Percentiles rank a stretch among this genome's conserved stretches.
Evolutionary conservation across 805 yeast species (phyloP).

Genomic region (Clavispora vitiphila): DNA sequence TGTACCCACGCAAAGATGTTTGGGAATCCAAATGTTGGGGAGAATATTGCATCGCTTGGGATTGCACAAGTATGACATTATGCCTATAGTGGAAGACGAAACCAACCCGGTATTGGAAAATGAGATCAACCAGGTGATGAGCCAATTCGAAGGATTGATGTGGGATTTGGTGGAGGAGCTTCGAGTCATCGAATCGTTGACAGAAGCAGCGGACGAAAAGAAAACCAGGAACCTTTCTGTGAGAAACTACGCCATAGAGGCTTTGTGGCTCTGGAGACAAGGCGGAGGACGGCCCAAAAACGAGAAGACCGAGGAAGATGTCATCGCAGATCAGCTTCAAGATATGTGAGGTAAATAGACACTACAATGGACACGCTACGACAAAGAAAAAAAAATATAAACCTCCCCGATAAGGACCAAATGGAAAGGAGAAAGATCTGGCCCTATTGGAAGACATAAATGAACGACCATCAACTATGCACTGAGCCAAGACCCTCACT

Average conservation of each 20-base stretch:
- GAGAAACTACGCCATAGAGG: conserved; percentile 79
- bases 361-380: background rate
- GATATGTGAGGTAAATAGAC: conserved; percentile 5
- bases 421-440: background rate
- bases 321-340: conserved; percentile 19
- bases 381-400: background rate
- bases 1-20: conserved; percentile 77
- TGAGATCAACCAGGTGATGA: conserved; percentile 26
- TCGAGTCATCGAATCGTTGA: conserved; percentile 58
- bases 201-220: conserved; percentile 63
- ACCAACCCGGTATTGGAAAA: conserved; percentile 34
- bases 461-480: background rate
- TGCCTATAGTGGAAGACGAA: conserved; percentile 39
- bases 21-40: conserved; percentile 84
- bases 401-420: background rate
- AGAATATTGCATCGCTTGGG: conserved; percentile 80
- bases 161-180: conserved; percentile 69
- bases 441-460: background rate
- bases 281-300: conserved; percentile 36
- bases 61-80: conserved; percentile 48
- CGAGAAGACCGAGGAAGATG: conserved; percentile 21
- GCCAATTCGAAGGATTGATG: conserved; percentile 48
- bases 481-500: background rate
- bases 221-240: conserved; percentile 66
- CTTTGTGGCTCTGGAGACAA: conserved; percentile 81